A percentile compares a stretch with the other conserved stretches of the same genome.
phyloP scores from a whole-genome alignment of 2,329 filamentous ascomycete genomes.

The Pseudopyricularia cyperi region DNA sequence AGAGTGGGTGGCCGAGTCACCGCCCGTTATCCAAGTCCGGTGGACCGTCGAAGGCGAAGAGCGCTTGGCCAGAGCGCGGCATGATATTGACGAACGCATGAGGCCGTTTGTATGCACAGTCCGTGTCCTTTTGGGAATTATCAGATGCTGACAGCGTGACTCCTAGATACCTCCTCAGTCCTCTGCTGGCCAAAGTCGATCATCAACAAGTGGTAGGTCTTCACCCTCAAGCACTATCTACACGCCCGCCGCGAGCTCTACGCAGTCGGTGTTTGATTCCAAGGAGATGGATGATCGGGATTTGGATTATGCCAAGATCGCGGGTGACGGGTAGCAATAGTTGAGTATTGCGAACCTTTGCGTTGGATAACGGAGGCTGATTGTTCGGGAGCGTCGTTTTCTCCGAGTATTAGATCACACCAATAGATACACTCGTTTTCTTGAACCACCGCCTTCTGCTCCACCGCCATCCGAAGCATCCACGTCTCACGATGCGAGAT shows the following conservation, averaged over 20 bases:
- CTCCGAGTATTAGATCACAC: not conserved
- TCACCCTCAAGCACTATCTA: not conserved
- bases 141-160: not conserved
- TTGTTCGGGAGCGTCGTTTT: not conserved
- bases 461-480: not conserved
- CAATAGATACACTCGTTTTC: conserved; percentile 1
- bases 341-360: not conserved
- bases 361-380: conserved; percentile 1
- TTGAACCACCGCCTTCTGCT: not conserved
- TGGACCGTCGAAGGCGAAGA: conserved; percentile 50
- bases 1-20: conserved; percentile 41
- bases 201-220: not conserved
- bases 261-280: not conserved
- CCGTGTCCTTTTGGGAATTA: not conserved
- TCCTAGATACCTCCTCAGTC: not conserved
- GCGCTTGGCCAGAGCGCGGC: conserved; percentile 25
- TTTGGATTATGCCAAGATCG: not conserved
- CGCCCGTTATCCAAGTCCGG: conserved; percentile 36
- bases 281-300: not conserved
- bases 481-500: not conserved
- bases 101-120: conserved; percentile 20
- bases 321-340: not conserved
- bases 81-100: conserved; percentile 32
- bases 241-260: not conserved
- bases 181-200: not conserved